Conservation (phyloP, 2,329 filamentous ascomycete species). For the Dothistroma septosporum region DNA sequence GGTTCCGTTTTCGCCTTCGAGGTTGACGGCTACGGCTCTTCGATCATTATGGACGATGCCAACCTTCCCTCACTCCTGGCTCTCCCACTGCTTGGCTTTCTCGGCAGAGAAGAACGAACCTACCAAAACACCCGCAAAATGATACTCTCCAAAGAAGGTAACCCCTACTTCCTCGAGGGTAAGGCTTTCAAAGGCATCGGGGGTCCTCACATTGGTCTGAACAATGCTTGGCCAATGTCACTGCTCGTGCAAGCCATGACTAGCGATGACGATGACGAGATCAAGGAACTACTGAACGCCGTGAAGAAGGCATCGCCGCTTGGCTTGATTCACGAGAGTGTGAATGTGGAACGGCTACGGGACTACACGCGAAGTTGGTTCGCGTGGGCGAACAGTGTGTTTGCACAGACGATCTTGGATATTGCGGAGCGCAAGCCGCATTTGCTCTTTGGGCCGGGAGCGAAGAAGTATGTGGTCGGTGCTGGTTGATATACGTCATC, state of each 20-base stretch:
- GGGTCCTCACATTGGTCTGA: slow-evolving; percentile 75
- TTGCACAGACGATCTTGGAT: slow-evolving; percentile 87
- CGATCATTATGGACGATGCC: slow-evolving; percentile 83
- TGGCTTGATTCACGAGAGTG: slow-evolving; percentile 86
- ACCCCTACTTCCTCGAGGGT: slow-evolving; percentile 84
- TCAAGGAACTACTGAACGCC: slow-evolving; percentile 63
- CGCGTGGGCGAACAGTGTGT: slow-evolving; percentile 96
- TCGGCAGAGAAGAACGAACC: slow-evolving; percentile 58
- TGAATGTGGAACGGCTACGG: slow-evolving; percentile 68
- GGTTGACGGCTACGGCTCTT: slow-evolving; percentile 79
- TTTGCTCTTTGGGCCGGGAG: slow-evolving; percentile 69
- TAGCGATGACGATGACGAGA: slow-evolving; percentile 76
- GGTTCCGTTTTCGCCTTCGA: slow-evolving; percentile 82
- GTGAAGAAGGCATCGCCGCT: slow-evolving; percentile 73
- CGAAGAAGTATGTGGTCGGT: slow-evolving; percentile 52
- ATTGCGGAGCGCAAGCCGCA: slow-evolving; percentile 84
- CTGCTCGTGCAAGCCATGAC: slow-evolving; percentile 89
- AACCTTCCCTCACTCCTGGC: slow-evolving; percentile 80
- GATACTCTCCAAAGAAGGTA: slow-evolving; percentile 68
- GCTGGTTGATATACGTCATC: background rate
- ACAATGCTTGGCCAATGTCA: slow-evolving; percentile 96
- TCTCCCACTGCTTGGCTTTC: slow-evolving; percentile 73
- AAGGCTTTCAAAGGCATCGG: slow-evolving; percentile 80
- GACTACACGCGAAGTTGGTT: slow-evolving; percentile 91
- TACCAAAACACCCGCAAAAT: slow-evolving; percentile 88